Percentiles rank a stretch among this genome's conserved stretches.
phyloP scores from a whole-genome alignment of 208 protist species.

The Crithidia brevicula region DNA sequence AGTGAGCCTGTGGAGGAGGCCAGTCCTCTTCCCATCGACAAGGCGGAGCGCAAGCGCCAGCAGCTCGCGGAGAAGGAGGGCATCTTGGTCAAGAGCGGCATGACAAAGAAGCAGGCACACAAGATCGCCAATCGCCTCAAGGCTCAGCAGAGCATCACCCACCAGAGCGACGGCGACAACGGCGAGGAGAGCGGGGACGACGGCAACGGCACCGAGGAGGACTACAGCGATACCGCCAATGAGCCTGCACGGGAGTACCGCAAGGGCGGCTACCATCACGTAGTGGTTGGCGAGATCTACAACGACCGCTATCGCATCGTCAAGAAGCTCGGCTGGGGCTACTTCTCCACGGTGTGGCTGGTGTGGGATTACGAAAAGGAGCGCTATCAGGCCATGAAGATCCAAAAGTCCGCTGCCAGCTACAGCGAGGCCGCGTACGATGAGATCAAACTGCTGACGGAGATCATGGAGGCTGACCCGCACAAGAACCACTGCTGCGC shows the following conservation, averaged over 20 bases:
- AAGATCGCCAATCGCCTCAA: slow-evolving; percentile 50
- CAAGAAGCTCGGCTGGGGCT: slow-evolving; percentile 98
- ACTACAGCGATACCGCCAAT: slow-evolving; percentile 90
- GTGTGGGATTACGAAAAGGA: slow-evolving; percentile 96
- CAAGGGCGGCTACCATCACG: slow-evolving; percentile 97
- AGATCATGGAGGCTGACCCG: slow-evolving; percentile 84
- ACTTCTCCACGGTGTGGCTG: slow-evolving; percentile 99
- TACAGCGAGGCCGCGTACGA: slow-evolving; percentile 86
- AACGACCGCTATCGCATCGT: slow-evolving; percentile 94
- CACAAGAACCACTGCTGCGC: slow-evolving; percentile 73
- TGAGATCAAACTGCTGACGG: slow-evolving; percentile 79
- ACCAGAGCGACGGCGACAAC: slow-evolving; percentile 45
- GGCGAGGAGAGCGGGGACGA: slow-evolving; percentile 53
- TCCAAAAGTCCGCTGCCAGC: slow-evolving; percentile 79
- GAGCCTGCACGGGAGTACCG: slow-evolving; percentile 86
- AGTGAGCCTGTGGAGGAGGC: slow-evolving; percentile 18
- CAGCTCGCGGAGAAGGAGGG: slow-evolving; percentile 46
- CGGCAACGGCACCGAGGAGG: slow-evolving; percentile 62
- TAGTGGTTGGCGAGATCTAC: slow-evolving; percentile 94
- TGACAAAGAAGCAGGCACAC: slow-evolving; percentile 67
- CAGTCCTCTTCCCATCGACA: slow-evolving; percentile 12
- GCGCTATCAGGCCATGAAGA: slow-evolving; percentile 85
- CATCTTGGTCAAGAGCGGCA: slow-evolving; percentile 66
- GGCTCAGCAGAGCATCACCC: slow-evolving; percentile 41
- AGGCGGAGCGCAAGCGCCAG: slow-evolving; percentile 37